phyloP scores from a whole-genome alignment of 1,139 yeast genomes.

The Yamadazyma membranifaciens region DNA sequence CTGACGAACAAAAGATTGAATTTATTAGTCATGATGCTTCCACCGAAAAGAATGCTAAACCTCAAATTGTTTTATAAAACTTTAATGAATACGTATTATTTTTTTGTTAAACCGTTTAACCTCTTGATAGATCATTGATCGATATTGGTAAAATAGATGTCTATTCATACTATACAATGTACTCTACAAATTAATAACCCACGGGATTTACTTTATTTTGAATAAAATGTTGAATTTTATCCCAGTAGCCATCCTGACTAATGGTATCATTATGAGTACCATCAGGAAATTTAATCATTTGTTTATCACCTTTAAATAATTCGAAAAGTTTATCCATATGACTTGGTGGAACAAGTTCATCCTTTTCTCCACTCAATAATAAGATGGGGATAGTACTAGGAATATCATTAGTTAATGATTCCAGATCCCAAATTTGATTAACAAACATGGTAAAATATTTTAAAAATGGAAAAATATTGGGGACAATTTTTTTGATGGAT shows the following conservation, averaged over 20 bases:
- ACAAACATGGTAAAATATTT: slow-evolving; percentile 59
- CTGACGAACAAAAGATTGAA: slow-evolving; percentile 70
- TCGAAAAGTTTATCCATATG: slow-evolving; percentile 71
- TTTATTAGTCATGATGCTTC: slow-evolving; percentile 66
- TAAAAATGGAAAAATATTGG: slow-evolving; percentile 74
- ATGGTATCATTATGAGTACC: slow-evolving; percentile 83
- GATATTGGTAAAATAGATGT: neutral
- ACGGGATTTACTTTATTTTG: slow-evolving; percentile 39
- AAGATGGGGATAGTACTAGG: slow-evolving; percentile 62
- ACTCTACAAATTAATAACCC: slow-evolving; percentile 23
- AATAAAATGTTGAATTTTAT: slow-evolving; percentile 56
- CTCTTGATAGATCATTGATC: slow-evolving; percentile 1
- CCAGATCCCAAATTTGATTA: slow-evolving; percentile 84
- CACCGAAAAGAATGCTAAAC: slow-evolving; percentile 42
- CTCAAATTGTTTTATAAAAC: slow-evolving; percentile 39
- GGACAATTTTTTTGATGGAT: slow-evolving; percentile 75
- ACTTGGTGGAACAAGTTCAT: slow-evolving; percentile 87
- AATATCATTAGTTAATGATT: slow-evolving; percentile 52
- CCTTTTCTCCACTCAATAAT: slow-evolving; percentile 70
- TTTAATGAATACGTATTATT: too few relatives aligned
- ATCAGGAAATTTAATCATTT: slow-evolving; percentile 50
- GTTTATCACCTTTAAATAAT: slow-evolving; percentile 46
- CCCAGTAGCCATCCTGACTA: slow-evolving; percentile 74
- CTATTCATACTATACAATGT: neutral
- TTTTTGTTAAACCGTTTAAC: too few relatives aligned